Evolutionary conservation across 1,284 basidiomycete species (phyloP).

Genomic region (Chiua sp.): DNA sequence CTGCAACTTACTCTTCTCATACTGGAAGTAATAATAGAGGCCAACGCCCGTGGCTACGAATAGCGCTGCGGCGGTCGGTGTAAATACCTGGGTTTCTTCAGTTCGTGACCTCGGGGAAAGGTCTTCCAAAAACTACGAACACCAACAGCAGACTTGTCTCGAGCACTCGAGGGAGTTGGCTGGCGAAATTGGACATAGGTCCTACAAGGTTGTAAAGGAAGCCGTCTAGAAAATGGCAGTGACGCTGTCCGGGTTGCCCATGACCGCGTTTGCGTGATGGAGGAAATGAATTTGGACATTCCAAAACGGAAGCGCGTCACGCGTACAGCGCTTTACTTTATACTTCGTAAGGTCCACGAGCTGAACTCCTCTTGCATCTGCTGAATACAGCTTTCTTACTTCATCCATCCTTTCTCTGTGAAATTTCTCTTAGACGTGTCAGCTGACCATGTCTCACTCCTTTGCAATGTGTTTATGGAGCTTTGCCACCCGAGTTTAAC

Average conservation of each 20-base stretch:
- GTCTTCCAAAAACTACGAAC: conserved; percentile 35
- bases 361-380: too few relatives aligned
- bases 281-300: conserved; percentile 27
- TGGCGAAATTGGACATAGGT: conserved; percentile 27
- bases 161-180: conserved; percentile 30
- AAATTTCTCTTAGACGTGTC: too few relatives aligned
- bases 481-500: too few relatives aligned
- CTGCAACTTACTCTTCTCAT: conserved; percentile 83
- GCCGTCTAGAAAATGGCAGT: background rate
- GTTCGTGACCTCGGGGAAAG: background rate
- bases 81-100: conserved; percentile 76
- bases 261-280: conserved; percentile 22
- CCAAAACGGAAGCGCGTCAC: conserved; percentile 1
- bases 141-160: conserved; percentile 49
- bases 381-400: too few relatives aligned
- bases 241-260: conserved; percentile 13
- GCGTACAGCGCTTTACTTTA: too few relatives aligned
- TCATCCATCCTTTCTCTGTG: too few relatives aligned
- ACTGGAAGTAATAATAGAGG: conserved; percentile 88
- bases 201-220: conserved; percentile 8
- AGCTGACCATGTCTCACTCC: too few relatives aligned
- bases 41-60: conserved; percentile 86
- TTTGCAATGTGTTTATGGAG: too few relatives aligned
- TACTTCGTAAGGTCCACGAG: too few relatives aligned
- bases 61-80: conserved; percentile 80